Evolutionary conservation across 2,329 filamentous ascomycete genomes (phyloP), one percentile per base, ranked within the genome.

Genomic region (Fusarium abutilonis): DNA sequence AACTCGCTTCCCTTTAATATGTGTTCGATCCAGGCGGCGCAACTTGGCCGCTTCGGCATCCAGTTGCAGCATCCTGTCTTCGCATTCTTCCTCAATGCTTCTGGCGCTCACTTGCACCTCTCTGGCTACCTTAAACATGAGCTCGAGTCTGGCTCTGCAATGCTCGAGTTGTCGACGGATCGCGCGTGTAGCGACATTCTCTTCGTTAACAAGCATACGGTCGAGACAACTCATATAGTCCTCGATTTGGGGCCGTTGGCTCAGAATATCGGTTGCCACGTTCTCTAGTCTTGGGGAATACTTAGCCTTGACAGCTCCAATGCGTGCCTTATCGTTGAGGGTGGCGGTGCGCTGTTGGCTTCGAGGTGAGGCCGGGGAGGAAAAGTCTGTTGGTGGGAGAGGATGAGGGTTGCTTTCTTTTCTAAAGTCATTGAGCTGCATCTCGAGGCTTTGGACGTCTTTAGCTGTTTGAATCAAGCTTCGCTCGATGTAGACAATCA

Each of bases 401-500:
- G 47, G 39, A 4, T 17, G 29, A 19, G 50, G 2, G n/a, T 40
- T 39, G 36, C 42, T 41, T 11, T 43, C 44, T 42, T 40, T 21
- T 35, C 19, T 26, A 19, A 62, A 64, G 2, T 40, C 15, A 10
- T 15, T 40, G 34, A 54, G 40, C 10, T 58, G 34, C 6, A 13
- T 13, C 23, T 50, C 31, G n/a, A 62, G 31, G 2, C 40, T n/a
- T 1, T 40, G n/a, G 23, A 51, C 26, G 6, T 53, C 34, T 9
- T 41, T 23, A 1, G 19, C 36, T 3, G 57, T 58, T 9, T 9
- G 34, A 23, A 11, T 31, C 6, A 63, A 19, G 4, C 31, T 23
- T 26, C 56, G 56, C 21, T 65, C n/a, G 31, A 64, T 15, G 9
- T 44, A 36, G 26, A 48, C 58, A 4, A 63, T 34, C 10, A 44